Evolutionary conservation across 805 yeast genomes (phyloP), one percentile per base, ranked within the genome.

Genomic region (Zygoascus tannicola): DNA sequence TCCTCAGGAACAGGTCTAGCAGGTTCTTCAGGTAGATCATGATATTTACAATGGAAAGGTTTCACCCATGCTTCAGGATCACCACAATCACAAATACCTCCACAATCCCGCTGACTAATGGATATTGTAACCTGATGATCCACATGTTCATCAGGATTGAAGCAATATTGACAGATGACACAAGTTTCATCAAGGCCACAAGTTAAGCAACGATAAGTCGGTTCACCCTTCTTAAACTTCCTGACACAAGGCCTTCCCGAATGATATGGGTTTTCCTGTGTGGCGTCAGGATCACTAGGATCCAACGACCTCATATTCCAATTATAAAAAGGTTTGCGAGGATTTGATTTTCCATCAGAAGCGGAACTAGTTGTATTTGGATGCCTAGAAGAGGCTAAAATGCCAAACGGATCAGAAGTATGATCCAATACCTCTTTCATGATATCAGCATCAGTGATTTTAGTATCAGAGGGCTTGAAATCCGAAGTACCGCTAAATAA

Each of bases 41-140:
- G 63, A 39, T 69, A 57, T 16, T 68, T 67, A 58, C 95, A 85
- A 12, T 65, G 55, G 35, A 77, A 65, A 1, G 69, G 62, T 14
- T 60, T 60, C 3, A 67, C 71, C 87, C 94, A 86, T 0, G 94
- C 94, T 56, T 84, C 94, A 0, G 78, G 75, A 55, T 86, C 95
- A 3, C 95, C 95, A 60, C 95, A 85, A 56, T 85, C 95, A 59
- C 94, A 83, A 16, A 81, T 82, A 0, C 92, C 92, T 32, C 88
- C 85, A 45, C 75, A 75, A 47, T 71, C 81, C 19, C 63, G 54
- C 42, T 84, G 68, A 35, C 75, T 75, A 4, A 83, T 76, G 33
- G 76, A 69, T 15, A 78, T 73, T 44, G 79, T 75, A 5, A 83
- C 79, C 38, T 76, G 74, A 59, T 88, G 97, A 37, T 78, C 90